phyloP scores from a whole-genome alignment of 306 rosid species.

The Ziziphus jujuba region DNA sequence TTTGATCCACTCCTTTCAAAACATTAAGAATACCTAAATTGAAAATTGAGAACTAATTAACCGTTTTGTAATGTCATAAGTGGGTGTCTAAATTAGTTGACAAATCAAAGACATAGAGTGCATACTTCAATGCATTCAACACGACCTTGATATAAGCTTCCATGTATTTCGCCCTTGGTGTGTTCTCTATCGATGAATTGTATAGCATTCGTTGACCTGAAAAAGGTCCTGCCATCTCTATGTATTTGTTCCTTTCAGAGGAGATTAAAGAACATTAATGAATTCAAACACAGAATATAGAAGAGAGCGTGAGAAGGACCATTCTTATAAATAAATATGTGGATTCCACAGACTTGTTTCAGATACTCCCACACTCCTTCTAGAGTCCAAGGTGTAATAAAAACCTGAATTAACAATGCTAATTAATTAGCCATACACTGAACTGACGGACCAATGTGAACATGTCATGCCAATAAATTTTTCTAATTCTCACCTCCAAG shows the following conservation, averaged over 20 bases:
- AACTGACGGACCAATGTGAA: no score
- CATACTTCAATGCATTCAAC: constrained; percentile 53
- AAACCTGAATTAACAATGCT: constrained; percentile 19
- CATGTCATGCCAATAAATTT: no score
- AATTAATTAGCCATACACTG: no score
- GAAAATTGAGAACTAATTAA: no score
- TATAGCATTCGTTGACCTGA: constrained; percentile 47
- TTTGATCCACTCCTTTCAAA: constrained; percentile 56
- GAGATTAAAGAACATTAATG: neutral
- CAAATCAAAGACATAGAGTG: neutral
- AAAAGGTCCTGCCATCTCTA: neutral
- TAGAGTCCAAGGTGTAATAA: constrained; percentile 42
- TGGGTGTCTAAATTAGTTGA: no score
- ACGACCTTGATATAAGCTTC: constrained; percentile 36
- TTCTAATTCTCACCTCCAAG: no score
- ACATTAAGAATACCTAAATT: neutral
- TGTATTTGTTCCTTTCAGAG: neutral
- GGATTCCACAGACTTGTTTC: constrained; percentile 63
- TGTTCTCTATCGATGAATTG: constrained; percentile 53
- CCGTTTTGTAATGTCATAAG: no score
- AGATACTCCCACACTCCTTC: constrained; percentile 38
- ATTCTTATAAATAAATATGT: constrained; percentile 57
- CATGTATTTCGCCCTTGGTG: constrained; percentile 48
- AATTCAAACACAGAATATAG: neutral
- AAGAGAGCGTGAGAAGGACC: constrained; percentile 33